Evolutionary conservation across 148 eudicot genomes (phyloP), one percentile per base, ranked within the genome.

Genomic region (Rhododendron ferrugineum): DNA sequence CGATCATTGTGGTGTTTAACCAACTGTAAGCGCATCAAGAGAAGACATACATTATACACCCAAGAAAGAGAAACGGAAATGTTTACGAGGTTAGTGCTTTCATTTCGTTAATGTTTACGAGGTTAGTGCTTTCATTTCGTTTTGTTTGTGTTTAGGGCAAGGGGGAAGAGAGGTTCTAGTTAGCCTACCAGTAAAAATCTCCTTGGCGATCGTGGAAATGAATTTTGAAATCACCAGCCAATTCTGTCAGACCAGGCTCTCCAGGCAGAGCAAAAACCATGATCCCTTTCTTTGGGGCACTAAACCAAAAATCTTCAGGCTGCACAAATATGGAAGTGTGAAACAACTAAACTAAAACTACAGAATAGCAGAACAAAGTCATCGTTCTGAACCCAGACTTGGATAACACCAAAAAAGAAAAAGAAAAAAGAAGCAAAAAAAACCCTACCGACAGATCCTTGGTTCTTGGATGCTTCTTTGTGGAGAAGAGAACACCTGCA

Each of bases 271-370:
- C 99, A 90, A 97, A 97, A 82, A 97, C 98, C 95, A 94, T 92
- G 73, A 95, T 89, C 82, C 99, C 99, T 88, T 93, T 97, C 90
- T 91, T 95, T 40, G 99, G 98, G 82, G 98, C 98, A 91, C 88
- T 92, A 91, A 97, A 97, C 99, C 99, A 97, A 91, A 91, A 94
- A 83, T 93, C 98, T 87, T 97, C 99, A 66, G 99, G 93, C 99
- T 97, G 95, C 89, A 86, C 46, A 66, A n/a, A 84, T 10, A 85
- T 42, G 18, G n/a, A 77, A 8, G 87, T 14, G 28, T 77, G 62
- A 83, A 30, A 80, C 58, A 54, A 70, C 79, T 50, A 62, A 13
- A 83, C 49, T 52, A 83, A 44, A 72, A 60, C 56, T 52, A 30
- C 47, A 11, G 20, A 84, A 49, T 32, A 52, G 11, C 18, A 82